A percentile compares a stretch with the other conserved stretches of the same genome.
Evolutionary conservation across 345 rosid species (phyloP).

Genomic region (Sonneratia alba): DNA sequence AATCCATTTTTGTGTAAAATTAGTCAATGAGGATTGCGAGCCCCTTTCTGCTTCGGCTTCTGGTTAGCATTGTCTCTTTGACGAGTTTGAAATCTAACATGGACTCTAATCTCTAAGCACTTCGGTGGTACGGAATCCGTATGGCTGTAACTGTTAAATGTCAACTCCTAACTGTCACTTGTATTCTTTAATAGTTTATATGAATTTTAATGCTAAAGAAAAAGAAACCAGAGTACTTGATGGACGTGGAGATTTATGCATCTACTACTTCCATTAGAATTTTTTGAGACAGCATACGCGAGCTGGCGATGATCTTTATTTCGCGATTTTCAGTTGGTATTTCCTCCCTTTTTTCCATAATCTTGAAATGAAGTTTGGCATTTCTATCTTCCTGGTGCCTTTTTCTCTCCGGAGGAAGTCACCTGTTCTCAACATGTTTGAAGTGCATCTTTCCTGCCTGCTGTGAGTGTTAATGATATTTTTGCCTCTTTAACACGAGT

Average conservation of each 20-base stretch:
- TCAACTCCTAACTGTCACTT: too few relatives aligned
- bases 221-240: too few relatives aligned
- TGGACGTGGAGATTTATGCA: neutral
- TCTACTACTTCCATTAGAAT: neutral
- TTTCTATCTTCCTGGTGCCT: neutral
- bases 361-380: neutral
- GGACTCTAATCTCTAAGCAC: too few relatives aligned
- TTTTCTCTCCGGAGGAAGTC: neutral
- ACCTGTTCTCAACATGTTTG: neutral
- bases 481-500: neutral
- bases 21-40: too few relatives aligned
- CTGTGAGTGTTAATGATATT: neutral
- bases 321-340: too few relatives aligned
- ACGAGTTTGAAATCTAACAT: too few relatives aligned
- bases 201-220: too few relatives aligned
- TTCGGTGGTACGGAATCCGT: too few relatives aligned
- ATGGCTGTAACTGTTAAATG: too few relatives aligned
- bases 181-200: too few relatives aligned
- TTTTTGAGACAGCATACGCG: neutral
- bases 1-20: too few relatives aligned
- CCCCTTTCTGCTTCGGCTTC: neutral
- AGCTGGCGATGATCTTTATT: neutral
- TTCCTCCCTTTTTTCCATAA: too few relatives aligned
- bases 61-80: neutral
- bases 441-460: neutral